phyloP scores from a whole-genome alignment of 2,329 filamentous ascomycete species.

The Aureobasidium sp. region DNA sequence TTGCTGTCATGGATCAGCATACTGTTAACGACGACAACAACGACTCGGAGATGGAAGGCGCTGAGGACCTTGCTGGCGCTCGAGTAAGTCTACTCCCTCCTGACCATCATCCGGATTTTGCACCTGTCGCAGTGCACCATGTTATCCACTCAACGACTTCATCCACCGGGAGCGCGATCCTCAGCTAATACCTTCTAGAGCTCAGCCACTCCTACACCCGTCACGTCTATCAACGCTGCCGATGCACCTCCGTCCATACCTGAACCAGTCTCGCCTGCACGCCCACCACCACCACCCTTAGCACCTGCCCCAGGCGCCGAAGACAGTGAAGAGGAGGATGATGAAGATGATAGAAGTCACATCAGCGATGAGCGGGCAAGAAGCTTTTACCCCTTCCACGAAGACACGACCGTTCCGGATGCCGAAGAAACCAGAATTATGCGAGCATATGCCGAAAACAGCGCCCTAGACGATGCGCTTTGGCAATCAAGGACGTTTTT shows the following conservation, averaged over 20 bases:
- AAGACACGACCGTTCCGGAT: slow-evolving; percentile 48
- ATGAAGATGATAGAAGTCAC: slow-evolving; percentile 20
- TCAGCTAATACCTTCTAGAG: too few relatives aligned
- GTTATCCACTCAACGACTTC: too few relatives aligned
- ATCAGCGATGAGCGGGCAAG: slow-evolving; percentile 18
- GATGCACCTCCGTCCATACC: neutral
- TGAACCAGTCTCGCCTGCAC: neutral
- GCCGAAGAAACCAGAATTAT: slow-evolving; percentile 53
- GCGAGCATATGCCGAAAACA: slow-evolving; percentile 41
- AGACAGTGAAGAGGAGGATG: slow-evolving; percentile 19
- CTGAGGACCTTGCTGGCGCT: neutral
- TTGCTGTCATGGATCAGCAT: neutral
- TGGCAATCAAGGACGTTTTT: slow-evolving; percentile 51
- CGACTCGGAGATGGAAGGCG: slow-evolving; percentile 10
- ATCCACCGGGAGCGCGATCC: too few relatives aligned
- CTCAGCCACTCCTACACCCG: neutral
- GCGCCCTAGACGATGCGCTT: slow-evolving; percentile 49
- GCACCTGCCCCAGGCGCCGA: slow-evolving; percentile 14
- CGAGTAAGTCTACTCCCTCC: neutral
- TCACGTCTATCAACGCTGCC: neutral
- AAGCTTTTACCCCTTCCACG: slow-evolving; percentile 46
- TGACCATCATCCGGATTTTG: neutral
- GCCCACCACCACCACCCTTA: slow-evolving; percentile 10
- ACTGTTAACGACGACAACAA: neutral
- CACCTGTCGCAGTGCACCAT: neutral